A percentile compares a stretch with the other conserved stretches of the same genome.
These are phyloP conservation scores for Omphalea diandra DNA, from an alignment of 441 rosid species.

Conservation along the genomic window DNA sequence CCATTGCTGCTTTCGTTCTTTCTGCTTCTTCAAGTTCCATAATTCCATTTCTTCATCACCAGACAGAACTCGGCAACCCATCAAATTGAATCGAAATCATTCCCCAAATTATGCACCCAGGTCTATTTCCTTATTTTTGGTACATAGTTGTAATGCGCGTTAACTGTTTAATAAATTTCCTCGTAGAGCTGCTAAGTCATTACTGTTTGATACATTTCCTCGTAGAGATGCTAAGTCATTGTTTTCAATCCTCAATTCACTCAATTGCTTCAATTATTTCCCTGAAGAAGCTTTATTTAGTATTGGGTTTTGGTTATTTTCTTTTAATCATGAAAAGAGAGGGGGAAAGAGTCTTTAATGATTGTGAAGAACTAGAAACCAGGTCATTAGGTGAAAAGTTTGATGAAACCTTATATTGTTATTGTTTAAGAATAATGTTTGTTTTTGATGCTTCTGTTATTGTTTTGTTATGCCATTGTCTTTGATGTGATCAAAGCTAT, in stretches of 20 bases:
- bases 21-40: not conserved
- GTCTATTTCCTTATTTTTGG: not conserved
- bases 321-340: not conserved
- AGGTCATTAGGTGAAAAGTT: not conserved
- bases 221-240: not conserved
- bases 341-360: not conserved
- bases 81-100: not conserved
- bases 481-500: no score
- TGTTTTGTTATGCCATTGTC: not conserved
- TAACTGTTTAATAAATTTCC: constrained; percentile 33
- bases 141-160: constrained; percentile 5
- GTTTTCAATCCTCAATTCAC: not conserved
- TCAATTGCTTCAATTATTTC: not conserved
- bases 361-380: not conserved
- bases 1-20: not conserved
- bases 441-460: no score
- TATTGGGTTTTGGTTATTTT: not conserved
- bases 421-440: no score
- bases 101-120: constrained; percentile 27
- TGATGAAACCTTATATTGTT: no score
- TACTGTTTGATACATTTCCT: no score
- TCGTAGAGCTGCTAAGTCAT: constrained; percentile 4
- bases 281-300: not conserved
- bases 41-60: not conserved
- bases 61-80: not conserved